Evolutionary conservation across 2,329 filamentous ascomycete species (phyloP), one percentile per base, ranked within the genome.

Genomic region (Kalmusia sp.): DNA sequence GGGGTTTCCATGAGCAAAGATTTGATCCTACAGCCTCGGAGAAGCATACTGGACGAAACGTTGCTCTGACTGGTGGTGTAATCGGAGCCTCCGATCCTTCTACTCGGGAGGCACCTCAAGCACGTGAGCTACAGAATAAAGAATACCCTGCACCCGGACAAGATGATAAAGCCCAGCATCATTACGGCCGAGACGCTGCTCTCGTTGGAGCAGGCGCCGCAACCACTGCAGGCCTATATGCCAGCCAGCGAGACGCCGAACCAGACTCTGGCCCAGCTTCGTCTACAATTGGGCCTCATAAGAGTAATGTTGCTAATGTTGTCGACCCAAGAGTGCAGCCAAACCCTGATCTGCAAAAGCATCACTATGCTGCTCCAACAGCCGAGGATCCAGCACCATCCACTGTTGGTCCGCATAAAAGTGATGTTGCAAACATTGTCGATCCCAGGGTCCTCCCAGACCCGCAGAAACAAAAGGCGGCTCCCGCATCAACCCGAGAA

Each of bases 271-370:
- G 63, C 4, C 58, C 62, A 41, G 60, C 64, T 22, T 59, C 63
- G 4, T 57, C 35, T 8, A 68, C 62, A 6, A 57, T 63, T n/a
- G 70, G 71, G 6, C 68, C 70, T 19, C 70, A 74, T 45, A 58
- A 62, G 17, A 73, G 70, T 48, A 68, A 70, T 31, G 59, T 59
- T 11, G 70, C 65, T 2, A 74, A 74, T 51, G 50, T 60, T 27
- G 59, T 76, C 8, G 75, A 76, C 33, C 74, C 75, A 22, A 44
- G 58, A 22, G 61, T 63, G 14, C 62, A 66, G 24, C 61, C 64
- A 15, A 54, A 64, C n/a, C 61, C 61, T 12, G 49, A 40, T 41
- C 33, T 60, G 6, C 61, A 62, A 22, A 62, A 58, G 39, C 61
- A 65, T 27, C 64, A 62, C 14, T 55, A 61, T 6, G 50, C 65